Base-by-base conservation (phyloP, 2,329 filamentous ascomycete species). In the Cercospora nicotianae region DNA sequence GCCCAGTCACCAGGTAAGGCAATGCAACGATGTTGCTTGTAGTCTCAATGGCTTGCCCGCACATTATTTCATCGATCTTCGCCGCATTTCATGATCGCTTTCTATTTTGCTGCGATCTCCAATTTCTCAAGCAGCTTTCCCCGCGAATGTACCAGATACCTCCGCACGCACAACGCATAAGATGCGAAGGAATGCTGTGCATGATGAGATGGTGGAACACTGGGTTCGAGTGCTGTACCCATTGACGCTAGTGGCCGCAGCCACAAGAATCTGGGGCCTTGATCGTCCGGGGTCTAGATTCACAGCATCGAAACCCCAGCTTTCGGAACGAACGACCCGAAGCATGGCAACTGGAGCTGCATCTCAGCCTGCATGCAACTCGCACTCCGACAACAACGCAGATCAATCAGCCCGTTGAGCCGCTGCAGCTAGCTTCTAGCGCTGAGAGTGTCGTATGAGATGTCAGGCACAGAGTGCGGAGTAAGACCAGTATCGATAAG, bases 381-480 rank as follows among this genome's bases (percentile, higher is more conserved):
- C 60, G 26, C 28, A 28, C 33, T 28, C 8, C 26, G 20, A 28
- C 23, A 13, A 18, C 13, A 26, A 45, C 8, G 23, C 60, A 62
- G 26, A 26, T 45, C 20, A 30, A n/a, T n/a, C 33, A 16, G 20
- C 60, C 55, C 64, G 39, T 45, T 62, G 33, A 36, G 45, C 58
- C 64, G 64, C 45, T 62, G 51, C 45, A 62, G 64, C 64, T 60
- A 60, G 51, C 33, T 31, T 16, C 57, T 53, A 48, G 42, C 26
- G 64, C 45, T 36, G 39, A 48, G 60, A 60, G 48, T 45, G 45
- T 65, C 58, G 64, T 60, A 31, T 66, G 64, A 62, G 30, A 57
- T 30, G 64, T 66, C 59, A 66, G 64, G 64, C 18, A 66, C 64
- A 36, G 30, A 36, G 28, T 59, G 55, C 55, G 55, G 55, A 59